Percentiles rank a stretch among this genome's conserved stretches.
These are phyloP conservation scores for Paracoccidioides lutzii DNA, from an alignment of 2,329 filamentous ascomycete species.

Conservation along the genomic window DNA sequence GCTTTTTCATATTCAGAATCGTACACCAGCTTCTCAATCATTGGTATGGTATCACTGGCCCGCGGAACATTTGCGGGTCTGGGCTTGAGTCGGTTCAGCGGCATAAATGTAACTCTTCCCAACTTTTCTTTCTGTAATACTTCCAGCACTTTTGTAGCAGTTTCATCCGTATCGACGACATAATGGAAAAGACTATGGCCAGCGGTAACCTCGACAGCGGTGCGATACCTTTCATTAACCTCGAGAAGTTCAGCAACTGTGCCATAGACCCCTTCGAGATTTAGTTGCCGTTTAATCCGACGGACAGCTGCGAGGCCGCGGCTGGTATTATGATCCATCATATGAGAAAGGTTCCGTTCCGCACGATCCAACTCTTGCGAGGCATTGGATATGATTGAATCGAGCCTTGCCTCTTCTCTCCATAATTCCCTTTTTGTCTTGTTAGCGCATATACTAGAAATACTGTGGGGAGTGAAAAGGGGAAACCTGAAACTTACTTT, in stretches of 20 bases:
- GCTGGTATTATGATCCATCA: constrained; percentile 81
- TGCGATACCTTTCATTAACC: constrained; percentile 70
- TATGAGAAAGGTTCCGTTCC: constrained; percentile 63
- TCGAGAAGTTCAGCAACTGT: constrained; percentile 87
- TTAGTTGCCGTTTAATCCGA: constrained; percentile 63
- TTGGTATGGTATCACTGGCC: constrained; percentile 73
- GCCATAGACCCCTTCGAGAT: constrained; percentile 78
- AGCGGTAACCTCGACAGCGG: constrained; percentile 84
- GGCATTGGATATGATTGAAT: constrained; percentile 62
- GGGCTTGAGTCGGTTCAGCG: constrained; percentile 65
- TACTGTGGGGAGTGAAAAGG: background rate
- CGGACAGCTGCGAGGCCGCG: constrained; percentile 78
- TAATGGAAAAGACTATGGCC: constrained; percentile 92
- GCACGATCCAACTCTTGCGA: constrained; percentile 64
- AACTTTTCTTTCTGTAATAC: constrained; percentile 65
- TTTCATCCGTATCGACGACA: constrained; percentile 82
- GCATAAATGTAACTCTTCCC: constrained; percentile 89
- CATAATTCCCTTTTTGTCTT: constrained; percentile 46
- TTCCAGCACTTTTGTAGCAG: constrained; percentile 69
- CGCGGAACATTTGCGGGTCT: constrained; percentile 65
- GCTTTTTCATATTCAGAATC: constrained; percentile 67
- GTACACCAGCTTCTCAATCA: constrained; percentile 73
- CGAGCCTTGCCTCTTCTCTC: constrained; percentile 78
- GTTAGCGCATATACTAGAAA: background rate
- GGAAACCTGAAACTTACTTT: constrained; percentile 38